Evolutionary conservation across 2,329 filamentous ascomycete species (phyloP), one percentile per base, ranked within the genome.

Genomic region (Colletotrichum noveboracense): DNA sequence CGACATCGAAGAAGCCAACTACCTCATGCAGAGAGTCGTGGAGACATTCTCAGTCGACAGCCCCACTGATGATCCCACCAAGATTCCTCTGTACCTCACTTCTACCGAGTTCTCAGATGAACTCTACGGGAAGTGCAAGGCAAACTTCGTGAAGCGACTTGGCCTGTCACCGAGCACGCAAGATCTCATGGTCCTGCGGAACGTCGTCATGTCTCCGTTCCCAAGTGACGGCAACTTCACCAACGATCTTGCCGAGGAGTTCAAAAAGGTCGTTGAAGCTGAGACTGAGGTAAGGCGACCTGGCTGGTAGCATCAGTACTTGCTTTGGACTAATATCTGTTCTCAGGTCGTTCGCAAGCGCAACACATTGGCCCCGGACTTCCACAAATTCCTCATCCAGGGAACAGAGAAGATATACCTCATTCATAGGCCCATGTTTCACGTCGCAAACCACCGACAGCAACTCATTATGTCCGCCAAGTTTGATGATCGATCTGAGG

Each of bases 121-220:
- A 3, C 79, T 84, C 13, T 88, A 89, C 74, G 86, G 85, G 0
- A 76, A 83, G 4, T 88, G 87, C 67, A 83, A 83, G 12, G 64
- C 80, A 1, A 81, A 83, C 13, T 89, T 87, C 78, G 87, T 87
- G 80, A 79, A 80, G 43, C 80, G 87, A 12, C 83, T 89, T 26
- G 83, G 83, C 0, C 79, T 88, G 1, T 70, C 80, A 0, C 70
- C 76, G 7, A 83, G 81, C 21, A 62, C 80, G 0, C 81, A 85
- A 13, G 84, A 85, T 62, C 78, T 89, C 3, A 85, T 87, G 76
- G 87, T 88, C 2, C 66, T 89, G 10, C 82, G 86, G 10, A 89
- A 88, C 30, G 87, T 89, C 0, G 85, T 87, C 38, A 89, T 89
- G 87, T 86, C 84, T 7, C 86, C 86, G 1, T 88, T 85, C 60